Evolutionary conservation across 2,329 filamentous ascomycete species (phyloP), one percentile per base, ranked within the genome.

Genomic region (Sclerotinia subarctica): DNA sequence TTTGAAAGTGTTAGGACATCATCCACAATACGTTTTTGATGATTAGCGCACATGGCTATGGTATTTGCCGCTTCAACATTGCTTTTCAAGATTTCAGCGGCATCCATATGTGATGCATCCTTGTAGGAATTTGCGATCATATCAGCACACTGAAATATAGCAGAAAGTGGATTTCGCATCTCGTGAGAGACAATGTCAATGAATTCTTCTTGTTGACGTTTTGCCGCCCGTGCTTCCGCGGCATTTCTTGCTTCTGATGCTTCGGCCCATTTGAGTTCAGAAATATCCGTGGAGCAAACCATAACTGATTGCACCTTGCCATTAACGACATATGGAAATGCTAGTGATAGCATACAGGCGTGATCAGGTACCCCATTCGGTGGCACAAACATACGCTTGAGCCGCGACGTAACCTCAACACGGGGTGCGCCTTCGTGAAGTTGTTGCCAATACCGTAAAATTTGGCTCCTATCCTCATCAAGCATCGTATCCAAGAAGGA

Each of bases 21-120:
- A 74, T 92, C 89, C n/a, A 92, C 88, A 56, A 92, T 91, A 11
- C 88, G 82, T 78, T 93, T 93, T 76, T 94, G 91, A 77, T 94
- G 91, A 73, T 92, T 88, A 1, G 91, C 89, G 72, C 91, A 94
- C 13, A 91, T 84, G 35, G 88, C 85, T 70, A 95, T 94, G 0
- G 90, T 94, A 74, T 93, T 89, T 1, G 90, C 89, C 35, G 90
- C 90, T 71, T 94, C 90, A 58, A 91, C 85, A 69, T 88, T 88
- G 73, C 84, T 60, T n/a, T 60, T 71, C 11, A 74, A 35, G 11
- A 68, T 86, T 10, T 81, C 80, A 3, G 89, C 88, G 78, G 29
- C 81, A 75, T 38, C 73, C 76, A 85, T 79, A 13, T 60, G 53
- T 44, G 54, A 58, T 32, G 60, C 17, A 52, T 66, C 64, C 29